These are phyloP conservation scores for Bretschneidera sinensis DNA, from an alignment of 345 rosid genomes.

Conservation along the genomic window DNA sequence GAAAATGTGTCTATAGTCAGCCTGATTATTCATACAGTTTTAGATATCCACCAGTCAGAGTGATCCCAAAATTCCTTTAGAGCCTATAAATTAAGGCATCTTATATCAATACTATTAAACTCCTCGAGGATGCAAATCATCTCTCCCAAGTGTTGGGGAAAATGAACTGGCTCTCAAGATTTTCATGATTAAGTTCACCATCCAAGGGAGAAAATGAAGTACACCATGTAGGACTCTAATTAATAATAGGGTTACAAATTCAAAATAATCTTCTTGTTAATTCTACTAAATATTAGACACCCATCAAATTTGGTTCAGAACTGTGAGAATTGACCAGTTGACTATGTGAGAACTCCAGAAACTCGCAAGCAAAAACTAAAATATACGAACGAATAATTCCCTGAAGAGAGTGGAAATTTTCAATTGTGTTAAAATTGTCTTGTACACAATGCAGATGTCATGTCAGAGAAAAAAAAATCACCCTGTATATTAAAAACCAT, in stretches of 20 bases:
- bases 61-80: too few relatives aligned
- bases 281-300: background rate
- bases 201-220: background rate
- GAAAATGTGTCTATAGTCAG: background rate
- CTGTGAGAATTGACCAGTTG: background rate
- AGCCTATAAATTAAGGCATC: background rate
- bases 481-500: background rate
- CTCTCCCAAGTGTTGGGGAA: background rate
- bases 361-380: background rate
- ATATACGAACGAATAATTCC: background rate
- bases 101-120: too few relatives aligned
- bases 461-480: too few relatives aligned
- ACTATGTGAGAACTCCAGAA: background rate
- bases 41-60: too few relatives aligned
- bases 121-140: background rate
- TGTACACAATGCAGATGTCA: background rate
- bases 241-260: background rate
- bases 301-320: background rate
- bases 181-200: background rate
- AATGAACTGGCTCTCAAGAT: background rate
- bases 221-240: background rate
- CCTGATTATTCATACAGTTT: too few relatives aligned
- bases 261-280: background rate
- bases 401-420: background rate
- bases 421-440: background rate